Evolutionary conservation across 257 asterid species (phyloP).

Genomic region (Mitragyna speciosa): DNA sequence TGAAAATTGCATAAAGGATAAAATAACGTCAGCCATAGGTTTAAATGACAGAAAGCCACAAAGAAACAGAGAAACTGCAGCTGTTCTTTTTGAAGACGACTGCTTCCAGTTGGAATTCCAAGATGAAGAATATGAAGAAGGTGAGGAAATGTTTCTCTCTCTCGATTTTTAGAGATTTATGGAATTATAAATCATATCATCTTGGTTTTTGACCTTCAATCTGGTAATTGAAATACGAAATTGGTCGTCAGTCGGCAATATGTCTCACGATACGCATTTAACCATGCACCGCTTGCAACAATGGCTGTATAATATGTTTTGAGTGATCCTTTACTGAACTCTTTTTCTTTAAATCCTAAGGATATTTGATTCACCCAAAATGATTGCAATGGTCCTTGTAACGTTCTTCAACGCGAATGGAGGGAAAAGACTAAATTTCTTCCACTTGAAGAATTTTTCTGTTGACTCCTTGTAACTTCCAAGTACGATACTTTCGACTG

Average conservation of each 20-base stretch:
- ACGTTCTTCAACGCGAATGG: not conserved
- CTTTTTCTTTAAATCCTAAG: not conserved
- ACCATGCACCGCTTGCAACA: not conserved
- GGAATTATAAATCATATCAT: not conserved
- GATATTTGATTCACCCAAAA: not conserved
- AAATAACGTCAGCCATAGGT: slow-evolving; percentile 51
- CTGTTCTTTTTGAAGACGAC: slow-evolving; percentile 48
- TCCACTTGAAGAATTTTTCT: not conserved
- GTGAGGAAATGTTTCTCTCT: slow-evolving; percentile 36
- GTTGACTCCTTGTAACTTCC: not conserved
- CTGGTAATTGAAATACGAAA: not conserved
- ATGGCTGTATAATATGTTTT: not conserved
- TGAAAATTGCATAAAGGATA: slow-evolving; percentile 67
- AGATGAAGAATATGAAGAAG: slow-evolving; percentile 48
- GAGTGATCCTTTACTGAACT: not conserved
- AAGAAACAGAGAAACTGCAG: slow-evolving; percentile 46
- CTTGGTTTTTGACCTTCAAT: not conserved
- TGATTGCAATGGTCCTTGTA: not conserved
- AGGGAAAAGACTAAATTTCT: not conserved
- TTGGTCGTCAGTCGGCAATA: not conserved
- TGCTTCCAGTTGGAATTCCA: slow-evolving; percentile 26
- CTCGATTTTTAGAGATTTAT: slow-evolving; percentile 23
- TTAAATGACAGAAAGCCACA: slow-evolving; percentile 45
- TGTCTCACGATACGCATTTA: not conserved
- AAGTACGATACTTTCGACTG: not conserved